These are phyloP conservation scores for Acmispon strigosus DNA, from an alignment of 306 rosid species.

Conservation along the genomic window DNA sequence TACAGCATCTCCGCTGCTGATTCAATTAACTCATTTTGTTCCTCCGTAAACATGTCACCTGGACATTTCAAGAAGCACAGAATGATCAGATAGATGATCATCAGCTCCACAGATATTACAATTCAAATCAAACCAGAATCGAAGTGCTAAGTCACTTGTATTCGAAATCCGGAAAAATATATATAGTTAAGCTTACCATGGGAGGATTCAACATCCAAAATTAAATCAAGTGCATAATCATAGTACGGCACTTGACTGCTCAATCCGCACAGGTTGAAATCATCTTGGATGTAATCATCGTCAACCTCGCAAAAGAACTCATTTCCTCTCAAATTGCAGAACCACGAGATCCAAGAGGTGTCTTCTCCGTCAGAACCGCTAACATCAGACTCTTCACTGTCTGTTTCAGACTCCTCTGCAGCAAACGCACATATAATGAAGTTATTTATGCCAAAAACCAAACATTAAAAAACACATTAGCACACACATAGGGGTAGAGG, in stretches of 20 bases:
- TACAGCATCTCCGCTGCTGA: slow-evolving; percentile 98
- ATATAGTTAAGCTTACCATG: slow-evolving; percentile 53
- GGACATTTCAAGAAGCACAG: slow-evolving; percentile 17
- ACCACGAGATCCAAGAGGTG: slow-evolving; percentile 98
- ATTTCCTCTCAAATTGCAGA: slow-evolving; percentile 95
- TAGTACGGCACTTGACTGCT: slow-evolving; percentile 99
- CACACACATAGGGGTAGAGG: too few species aligned
- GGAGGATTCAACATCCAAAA: slow-evolving; percentile 95
- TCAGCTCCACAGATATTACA: background rate
- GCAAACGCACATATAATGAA: slow-evolving; percentile 17
- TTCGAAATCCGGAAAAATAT: background rate
- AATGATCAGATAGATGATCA: background rate
- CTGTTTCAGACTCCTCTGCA: slow-evolving; percentile 96
- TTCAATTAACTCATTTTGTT: slow-evolving; percentile 92
- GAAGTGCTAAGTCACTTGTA: background rate
- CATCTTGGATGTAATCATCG: slow-evolving; percentile 95
- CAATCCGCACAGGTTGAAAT: slow-evolving; percentile 89
- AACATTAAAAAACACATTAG: too few species aligned
- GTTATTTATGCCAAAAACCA: too few species aligned
- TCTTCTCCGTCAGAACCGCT: slow-evolving; percentile 98
- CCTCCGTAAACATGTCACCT: slow-evolving; percentile 98
- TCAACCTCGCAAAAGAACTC: slow-evolving; percentile 97
- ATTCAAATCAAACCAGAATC: background rate
- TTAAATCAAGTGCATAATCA: slow-evolving; percentile 94
- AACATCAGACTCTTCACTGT: slow-evolving; percentile 95